Conservation (phyloP, 352 stramenopile species). For the Plasmopara muralis region DNA sequence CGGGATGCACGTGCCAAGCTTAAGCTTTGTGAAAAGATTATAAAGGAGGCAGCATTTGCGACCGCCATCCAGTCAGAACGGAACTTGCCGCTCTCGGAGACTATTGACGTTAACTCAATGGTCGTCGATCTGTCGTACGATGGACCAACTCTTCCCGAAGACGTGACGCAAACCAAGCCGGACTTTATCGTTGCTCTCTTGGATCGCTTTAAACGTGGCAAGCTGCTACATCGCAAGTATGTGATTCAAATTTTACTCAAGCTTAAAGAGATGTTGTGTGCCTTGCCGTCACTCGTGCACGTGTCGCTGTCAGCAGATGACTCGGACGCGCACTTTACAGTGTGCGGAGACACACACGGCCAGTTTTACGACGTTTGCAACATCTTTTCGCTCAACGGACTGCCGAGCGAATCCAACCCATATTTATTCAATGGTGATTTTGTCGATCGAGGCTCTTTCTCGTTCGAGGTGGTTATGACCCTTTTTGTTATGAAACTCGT, state of each 20-base stretch:
- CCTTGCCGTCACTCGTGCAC: conserved; percentile 88
- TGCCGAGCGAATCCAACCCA: conserved; percentile 91
- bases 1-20: conserved; percentile 91
- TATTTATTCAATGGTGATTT: conserved; percentile 99
- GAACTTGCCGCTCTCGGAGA: conserved; percentile 89
- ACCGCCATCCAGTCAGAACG: conserved; percentile 95
- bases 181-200: conserved; percentile 91
- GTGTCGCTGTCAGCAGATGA: conserved; percentile 43
- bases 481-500: conserved; percentile 96
- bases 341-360: conserved; percentile 99
- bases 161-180: conserved; percentile 43
- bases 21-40: conserved; percentile 94
- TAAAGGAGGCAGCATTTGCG: conserved; percentile 94
- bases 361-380: conserved; percentile 99
- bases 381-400: conserved; percentile 98
- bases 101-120: conserved; percentile 84
- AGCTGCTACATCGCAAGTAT: conserved; percentile 97
- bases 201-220: conserved; percentile 95
- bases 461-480: conserved; percentile 97
- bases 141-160: conserved; percentile 57
- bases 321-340: conserved; percentile 81
- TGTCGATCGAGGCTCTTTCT: conserved; percentile 98
- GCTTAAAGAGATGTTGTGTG: conserved; percentile 88
- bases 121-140: conserved; percentile 80
- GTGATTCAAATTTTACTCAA: conserved; percentile 93